phyloP scores from a whole-genome alignment of 2,329 filamentous ascomycete genomes.

The Cylindrodendrum hubeiense region DNA sequence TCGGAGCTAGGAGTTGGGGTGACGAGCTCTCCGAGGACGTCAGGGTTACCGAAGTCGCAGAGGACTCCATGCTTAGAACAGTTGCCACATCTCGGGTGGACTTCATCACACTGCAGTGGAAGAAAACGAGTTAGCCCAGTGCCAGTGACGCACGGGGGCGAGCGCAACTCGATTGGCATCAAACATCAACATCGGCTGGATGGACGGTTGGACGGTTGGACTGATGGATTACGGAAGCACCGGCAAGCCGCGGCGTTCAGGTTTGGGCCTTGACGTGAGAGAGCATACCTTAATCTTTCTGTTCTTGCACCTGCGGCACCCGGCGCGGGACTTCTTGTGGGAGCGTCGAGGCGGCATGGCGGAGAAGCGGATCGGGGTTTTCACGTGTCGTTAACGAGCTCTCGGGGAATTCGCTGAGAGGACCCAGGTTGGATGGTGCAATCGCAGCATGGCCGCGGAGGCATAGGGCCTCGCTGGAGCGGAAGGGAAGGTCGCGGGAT shows the following conservation, averaged over 20 bases:
- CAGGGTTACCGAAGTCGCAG: slow-evolving; percentile 73
- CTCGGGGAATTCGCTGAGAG: slow-evolving; percentile 39
- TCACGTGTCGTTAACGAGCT: slow-evolving; percentile 41
- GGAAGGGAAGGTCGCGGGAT: slow-evolving; percentile 12
- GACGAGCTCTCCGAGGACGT: slow-evolving; percentile 59
- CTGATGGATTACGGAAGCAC: slow-evolving; percentile 16
- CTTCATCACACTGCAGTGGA: slow-evolving; percentile 69
- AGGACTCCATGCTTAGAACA: slow-evolving; percentile 75
- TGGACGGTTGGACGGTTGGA: not conserved
- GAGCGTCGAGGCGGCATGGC: slow-evolving; percentile 74
- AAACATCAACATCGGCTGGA: not conserved
- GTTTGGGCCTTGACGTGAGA: not conserved
- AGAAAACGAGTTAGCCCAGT: slow-evolving; percentile 29
- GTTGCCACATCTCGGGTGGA: slow-evolving; percentile 74
- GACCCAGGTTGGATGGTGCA: slow-evolving; percentile 41
- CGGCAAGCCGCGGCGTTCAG: slow-evolving; percentile 5
- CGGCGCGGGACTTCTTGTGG: slow-evolving; percentile 78
- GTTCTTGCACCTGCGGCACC: slow-evolving; percentile 74
- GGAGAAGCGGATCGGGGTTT: slow-evolving; percentile 13
- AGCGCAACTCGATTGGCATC: slow-evolving; percentile 11
- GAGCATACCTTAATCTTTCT: slow-evolving; percentile 75
- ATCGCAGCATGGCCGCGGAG: slow-evolving; percentile 48
- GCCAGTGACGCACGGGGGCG: slow-evolving; percentile 4
- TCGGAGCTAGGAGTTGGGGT: slow-evolving; percentile 50
- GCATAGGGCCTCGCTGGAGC: slow-evolving; percentile 36